Base-by-base conservation (phyloP, 1,284 basidiomycete genomes). In the Lignosus rhinocerotis region DNA sequence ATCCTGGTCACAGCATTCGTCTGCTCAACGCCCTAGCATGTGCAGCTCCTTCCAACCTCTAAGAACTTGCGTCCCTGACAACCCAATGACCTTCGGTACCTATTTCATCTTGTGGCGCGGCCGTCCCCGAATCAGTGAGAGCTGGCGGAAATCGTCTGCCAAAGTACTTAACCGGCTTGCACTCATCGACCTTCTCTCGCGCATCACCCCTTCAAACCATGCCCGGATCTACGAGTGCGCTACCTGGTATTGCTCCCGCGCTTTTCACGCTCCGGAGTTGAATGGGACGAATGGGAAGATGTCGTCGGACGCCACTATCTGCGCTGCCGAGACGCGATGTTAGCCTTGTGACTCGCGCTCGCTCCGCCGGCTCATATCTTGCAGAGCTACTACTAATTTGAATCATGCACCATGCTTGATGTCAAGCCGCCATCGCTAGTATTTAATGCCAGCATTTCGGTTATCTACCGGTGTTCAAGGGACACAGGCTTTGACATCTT, bases 221-320 rank as follows among this genome's bases (percentile, higher is more conserved):
- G 25, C 25, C 25, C 2, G 36, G 36, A 38, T 38, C 36, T 38
- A 38, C 36, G 10, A 11, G 36, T 38, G 36, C 11, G 16, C 36
- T 11, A 16, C 36, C 11, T 38, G 41, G 17, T 21, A 25, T 41
- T 39, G 36, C 49, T 50, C 25, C 49, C 49, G 49, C 10, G 36
- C 49, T 32, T 19, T n/a, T 16, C 30, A 19, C 50, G 39, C 38
- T 39, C 50, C 39, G n/a, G 50, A 25, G 50, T 30, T n/a, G 30
- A 10, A 41, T 41, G 11, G 32, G 43, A 10, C 39, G 41, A 45
- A 56, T 54, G 34, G 41, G 42, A 44, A 56, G 55, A 53, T 49
- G 50, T 49, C 47, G 57, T 47, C 50, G 44, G 45, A 56, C 59
- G 59, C 59, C 59, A 60, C 59, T 56, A 60, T 60, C 59, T 59